phyloP scores from a whole-genome alignment of 2,329 filamentous ascomycete species.

The Exophiala dermatitidis region DNA sequence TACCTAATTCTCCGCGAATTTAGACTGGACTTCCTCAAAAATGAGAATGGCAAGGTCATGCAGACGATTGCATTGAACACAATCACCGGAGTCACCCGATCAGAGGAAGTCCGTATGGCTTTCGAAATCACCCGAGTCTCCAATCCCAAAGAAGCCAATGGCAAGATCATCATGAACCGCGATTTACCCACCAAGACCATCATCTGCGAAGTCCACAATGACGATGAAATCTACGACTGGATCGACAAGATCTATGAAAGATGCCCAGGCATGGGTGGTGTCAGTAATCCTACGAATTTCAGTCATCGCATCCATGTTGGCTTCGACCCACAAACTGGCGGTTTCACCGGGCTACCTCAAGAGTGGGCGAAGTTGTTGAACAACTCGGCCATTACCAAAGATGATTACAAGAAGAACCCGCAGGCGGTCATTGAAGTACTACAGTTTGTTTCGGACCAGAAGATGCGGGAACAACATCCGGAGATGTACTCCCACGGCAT shows the following conservation, averaged over 20 bases:
- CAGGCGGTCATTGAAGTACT: slow-evolving; percentile 64
- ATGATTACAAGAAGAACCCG: slow-evolving; percentile 96
- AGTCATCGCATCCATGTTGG: slow-evolving; percentile 94
- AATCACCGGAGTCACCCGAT: slow-evolving; percentile 81
- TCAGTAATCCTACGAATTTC: slow-evolving; percentile 98
- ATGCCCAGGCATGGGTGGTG: slow-evolving; percentile 94
- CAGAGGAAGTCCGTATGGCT: slow-evolving; percentile 83
- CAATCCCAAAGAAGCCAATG: slow-evolving; percentile 53
- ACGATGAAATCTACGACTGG: slow-evolving; percentile 98
- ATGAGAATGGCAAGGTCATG: slow-evolving; percentile 77
- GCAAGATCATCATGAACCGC: slow-evolving; percentile 63
- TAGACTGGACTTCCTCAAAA: slow-evolving; percentile 90
- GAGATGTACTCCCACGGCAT: slow-evolving; percentile 52
- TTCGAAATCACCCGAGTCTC: slow-evolving; percentile 80
- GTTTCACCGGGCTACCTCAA: slow-evolving; percentile 86
- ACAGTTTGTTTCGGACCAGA: slow-evolving; percentile 63
- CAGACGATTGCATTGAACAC: slow-evolving; percentile 79
- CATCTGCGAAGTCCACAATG: slow-evolving; percentile 87
- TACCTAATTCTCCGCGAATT: slow-evolving; percentile 89
- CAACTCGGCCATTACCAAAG: slow-evolving; percentile 93
- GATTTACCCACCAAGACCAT: slow-evolving; percentile 76
- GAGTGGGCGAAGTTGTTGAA: slow-evolving; percentile 98
- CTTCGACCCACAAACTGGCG: slow-evolving; percentile 89
- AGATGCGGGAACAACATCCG: slow-evolving; percentile 57
- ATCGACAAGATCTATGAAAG: slow-evolving; percentile 96